A percentile compares a stretch with the other conserved stretches of the same genome.
Conservation (phyloP, 2,329 filamentous ascomycete genomes). For the Alternaria solani region DNA sequence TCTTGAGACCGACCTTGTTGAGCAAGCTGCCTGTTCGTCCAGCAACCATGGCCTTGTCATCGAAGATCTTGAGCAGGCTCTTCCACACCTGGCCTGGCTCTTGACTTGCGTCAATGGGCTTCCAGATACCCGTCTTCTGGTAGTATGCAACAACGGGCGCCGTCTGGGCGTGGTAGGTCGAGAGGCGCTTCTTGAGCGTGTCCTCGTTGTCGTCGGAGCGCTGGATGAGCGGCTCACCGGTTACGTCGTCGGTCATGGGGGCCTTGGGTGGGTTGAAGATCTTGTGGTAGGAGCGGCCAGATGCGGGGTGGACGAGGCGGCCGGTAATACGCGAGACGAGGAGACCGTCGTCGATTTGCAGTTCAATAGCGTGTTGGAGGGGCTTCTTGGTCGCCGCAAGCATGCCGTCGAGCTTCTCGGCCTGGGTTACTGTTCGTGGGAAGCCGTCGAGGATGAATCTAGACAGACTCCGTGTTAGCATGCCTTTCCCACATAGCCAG, state of each 20-base stretch:
- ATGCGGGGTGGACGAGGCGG: conserved; percentile 93
- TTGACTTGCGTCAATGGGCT: conserved; percentile 92
- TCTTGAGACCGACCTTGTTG: conserved; percentile 64
- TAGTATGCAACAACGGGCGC: conserved; percentile 94
- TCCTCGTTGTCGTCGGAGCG: conserved; percentile 97
- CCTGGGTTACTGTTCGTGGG: conserved; percentile 94
- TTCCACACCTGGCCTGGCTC: conserved; percentile 96
- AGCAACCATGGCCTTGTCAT: conserved; percentile 59
- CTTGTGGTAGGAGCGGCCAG: conserved; percentile 96
- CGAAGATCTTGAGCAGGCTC: conserved; percentile 85
- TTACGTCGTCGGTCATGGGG: conserved; percentile 93
- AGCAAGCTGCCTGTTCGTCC: conserved; percentile 56
- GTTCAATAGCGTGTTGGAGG: conserved; percentile 93
- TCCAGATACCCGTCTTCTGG: conserved; percentile 97
- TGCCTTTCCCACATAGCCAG: not conserved
- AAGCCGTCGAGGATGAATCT: conserved; percentile 99
- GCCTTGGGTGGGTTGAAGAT: conserved; percentile 98
- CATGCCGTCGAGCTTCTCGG: conserved; percentile 94
- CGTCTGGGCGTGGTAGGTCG: conserved; percentile 94
- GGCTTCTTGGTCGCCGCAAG: conserved; percentile 78
- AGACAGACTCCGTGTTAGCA: conserved; percentile 14
- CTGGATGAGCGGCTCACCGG: conserved; percentile 95
- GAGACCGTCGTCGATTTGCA: conserved; percentile 94
- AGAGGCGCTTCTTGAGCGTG: conserved; percentile 91
- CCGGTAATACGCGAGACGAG: conserved; percentile 96